phyloP scores from a whole-genome alignment of 495 filamentous ascomycete species.

The Aspergillus baeticus region DNA sequence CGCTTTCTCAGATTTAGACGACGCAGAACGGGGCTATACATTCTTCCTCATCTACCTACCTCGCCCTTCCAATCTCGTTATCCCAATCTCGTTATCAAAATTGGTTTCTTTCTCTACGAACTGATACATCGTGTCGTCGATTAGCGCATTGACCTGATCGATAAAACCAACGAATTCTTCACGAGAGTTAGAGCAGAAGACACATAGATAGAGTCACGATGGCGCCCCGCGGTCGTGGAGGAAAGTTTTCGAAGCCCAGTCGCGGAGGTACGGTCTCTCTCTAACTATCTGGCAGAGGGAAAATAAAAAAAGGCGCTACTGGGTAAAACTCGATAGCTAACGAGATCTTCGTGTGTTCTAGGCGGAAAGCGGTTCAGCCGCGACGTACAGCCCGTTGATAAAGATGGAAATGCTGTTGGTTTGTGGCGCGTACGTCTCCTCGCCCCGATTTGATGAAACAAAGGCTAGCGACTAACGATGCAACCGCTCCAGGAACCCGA shows the following conservation, averaged over 20 bases:
- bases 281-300: too few species aligned
- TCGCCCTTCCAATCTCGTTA: too few species aligned
- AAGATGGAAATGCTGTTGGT: conserved; percentile 71
- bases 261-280: conserved; percentile 69
- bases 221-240: conserved; percentile 67
- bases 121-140: too few species aligned
- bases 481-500: conserved; percentile 42
- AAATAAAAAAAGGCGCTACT: neutral
- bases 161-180: neutral
- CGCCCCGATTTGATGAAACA: neutral
- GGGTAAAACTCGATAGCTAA: neutral
- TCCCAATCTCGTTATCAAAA: too few species aligned
- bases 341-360: conserved; percentile 26
- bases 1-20: too few species aligned
- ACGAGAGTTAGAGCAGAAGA: neutral
- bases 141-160: neutral
- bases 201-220: conserved; percentile 22
- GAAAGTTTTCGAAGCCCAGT: conserved; percentile 91
- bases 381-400: conserved; percentile 80
- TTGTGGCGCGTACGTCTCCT: conserved; percentile 69
- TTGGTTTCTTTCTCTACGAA: too few species aligned
- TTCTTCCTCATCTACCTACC: too few species aligned
- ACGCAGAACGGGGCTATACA: too few species aligned
- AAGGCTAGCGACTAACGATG: neutral
- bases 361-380: conserved; percentile 94